Evolutionary conservation across 2,329 filamentous ascomycete species (phyloP).

Genomic region (Simplicillium aogashimaense): DNA sequence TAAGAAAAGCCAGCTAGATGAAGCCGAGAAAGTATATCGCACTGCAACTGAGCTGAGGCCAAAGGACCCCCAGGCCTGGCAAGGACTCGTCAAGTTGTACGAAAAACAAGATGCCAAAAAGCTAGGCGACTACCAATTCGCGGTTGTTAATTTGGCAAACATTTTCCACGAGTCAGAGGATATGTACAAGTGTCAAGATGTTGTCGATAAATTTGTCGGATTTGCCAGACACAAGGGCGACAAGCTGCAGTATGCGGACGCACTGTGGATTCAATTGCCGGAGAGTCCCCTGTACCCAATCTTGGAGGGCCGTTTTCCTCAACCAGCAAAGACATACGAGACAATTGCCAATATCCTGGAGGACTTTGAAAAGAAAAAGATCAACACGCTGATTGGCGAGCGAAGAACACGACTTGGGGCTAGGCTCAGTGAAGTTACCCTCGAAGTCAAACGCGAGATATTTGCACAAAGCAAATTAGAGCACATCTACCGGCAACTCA

Average conservation of each 20-base stretch:
- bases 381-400: conserved; percentile 85
- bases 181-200: conserved; percentile 52
- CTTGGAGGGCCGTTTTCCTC: conserved; percentile 74
- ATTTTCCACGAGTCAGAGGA: conserved; percentile 61
- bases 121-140: conserved; percentile 64
- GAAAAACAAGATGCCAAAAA: conserved; percentile 64
- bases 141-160: conserved; percentile 62
- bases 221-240: conserved; percentile 66
- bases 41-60: conserved; percentile 63
- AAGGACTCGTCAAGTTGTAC: conserved; percentile 78
- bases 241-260: conserved; percentile 62
- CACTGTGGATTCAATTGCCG: conserved; percentile 68
- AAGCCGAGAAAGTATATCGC: conserved; percentile 68
- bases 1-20: conserved; percentile 59
- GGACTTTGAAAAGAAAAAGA: conserved; percentile 74
- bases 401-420: conserved; percentile 81
- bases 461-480: conserved; percentile 69
- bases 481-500: conserved; percentile 68
- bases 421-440: conserved; percentile 69
- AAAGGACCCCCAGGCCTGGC: conserved; percentile 77
- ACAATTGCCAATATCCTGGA: conserved; percentile 78
- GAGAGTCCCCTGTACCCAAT: conserved; percentile 70
- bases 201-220: conserved; percentile 70
- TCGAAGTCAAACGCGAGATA: conserved; percentile 81
- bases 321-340: conserved; percentile 72